A percentile compares a stretch with the other conserved stretches of the same genome.
These are phyloP conservation scores for Talaromyces sp. DNA, from an alignment of 2,329 filamentous ascomycete genomes.

Conservation along the genomic window DNA sequence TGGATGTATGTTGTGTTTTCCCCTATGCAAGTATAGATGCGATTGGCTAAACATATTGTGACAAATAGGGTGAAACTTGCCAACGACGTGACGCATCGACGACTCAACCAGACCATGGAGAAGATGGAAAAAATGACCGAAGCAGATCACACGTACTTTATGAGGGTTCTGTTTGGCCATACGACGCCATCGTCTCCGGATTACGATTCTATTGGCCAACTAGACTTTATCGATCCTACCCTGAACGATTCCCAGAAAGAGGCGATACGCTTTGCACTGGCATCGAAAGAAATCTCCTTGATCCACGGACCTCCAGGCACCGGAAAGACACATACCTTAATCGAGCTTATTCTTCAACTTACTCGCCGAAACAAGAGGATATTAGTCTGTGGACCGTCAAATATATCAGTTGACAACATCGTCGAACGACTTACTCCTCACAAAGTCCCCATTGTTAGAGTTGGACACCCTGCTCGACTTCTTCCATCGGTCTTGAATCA, in stretches of 20 bases:
- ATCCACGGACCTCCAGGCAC: conserved; percentile 96
- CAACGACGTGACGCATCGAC: conserved; percentile 61
- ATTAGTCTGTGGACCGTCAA: conserved; percentile 92
- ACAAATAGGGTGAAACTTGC: conserved; percentile 56
- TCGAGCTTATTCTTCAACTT: conserved; percentile 91
- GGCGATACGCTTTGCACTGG: conserved; percentile 73
- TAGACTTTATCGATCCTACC: conserved; percentile 52
- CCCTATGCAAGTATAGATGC: neutral
- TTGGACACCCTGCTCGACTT: conserved; percentile 88
- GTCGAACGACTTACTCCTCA: conserved; percentile 83
- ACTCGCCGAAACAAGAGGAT: conserved; percentile 67
- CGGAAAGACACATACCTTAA: conserved; percentile 92
- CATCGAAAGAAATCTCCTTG: conserved; percentile 72
- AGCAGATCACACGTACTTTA: conserved; percentile 52
- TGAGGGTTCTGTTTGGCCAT: conserved; percentile 57
- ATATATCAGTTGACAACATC: conserved; percentile 97
- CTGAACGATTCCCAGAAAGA: conserved; percentile 60
- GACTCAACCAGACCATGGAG: conserved; percentile 62
- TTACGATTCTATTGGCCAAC: conserved; percentile 36
- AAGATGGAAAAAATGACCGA: conserved; percentile 52
- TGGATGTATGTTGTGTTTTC: conserved; percentile 53
- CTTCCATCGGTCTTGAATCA: conserved; percentile 83
- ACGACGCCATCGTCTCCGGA: conserved; percentile 49
- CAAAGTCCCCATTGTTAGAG: conserved; percentile 78
- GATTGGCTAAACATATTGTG: conserved; percentile 9